Evolutionary conservation across 192 early-diverging fungal species (phyloP), one percentile per base, ranked within the genome.

Genomic region (Cladochytrium replicatum): DNA sequence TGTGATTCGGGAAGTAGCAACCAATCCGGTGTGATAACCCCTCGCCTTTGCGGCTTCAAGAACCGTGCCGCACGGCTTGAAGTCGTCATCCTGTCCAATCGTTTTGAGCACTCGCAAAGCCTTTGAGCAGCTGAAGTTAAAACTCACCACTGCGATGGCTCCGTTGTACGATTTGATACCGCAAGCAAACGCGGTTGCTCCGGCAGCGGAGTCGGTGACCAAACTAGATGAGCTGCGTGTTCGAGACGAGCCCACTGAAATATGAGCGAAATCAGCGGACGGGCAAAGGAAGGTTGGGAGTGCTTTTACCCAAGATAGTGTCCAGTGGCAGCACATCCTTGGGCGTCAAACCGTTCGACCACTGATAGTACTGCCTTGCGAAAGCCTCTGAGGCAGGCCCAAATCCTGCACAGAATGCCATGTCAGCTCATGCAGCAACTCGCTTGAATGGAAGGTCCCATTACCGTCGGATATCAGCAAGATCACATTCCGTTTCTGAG

Each of bases 191-290:
- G 96, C 96, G 0, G 96, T 99, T 0, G 93, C 96, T 6, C 93
- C 96, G 22, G 96, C 93, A 6, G 96, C 96, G 32, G 86, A 89
- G 66, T 99, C 96, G 0, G 96, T 99, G 3, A 99, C 77, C 24
- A 95, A 65, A 31, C 83, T 85, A 64, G 54, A 48, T 41, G 78
- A 78, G 32, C 84, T 88, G 34, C 86, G 73, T 3, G 96, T 99
- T 29, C 96, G 81, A 17, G 89, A 91, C 17, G 83, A 61, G n/a
- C 96, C 93, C 11, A 97, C 84, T 45, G 22, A 78, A 68, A 86
- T 81, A 32, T 73, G 58, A 54, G 87, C 86, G 13, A 88, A 58
- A 2, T 77, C 67, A 40, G 74, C 76, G 4, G 48, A 29, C 19
- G 28, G 19, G 7, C 6, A 62, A 8, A 13, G 6, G 13, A 42